These are phyloP conservation scores for Lunasporangiospora selenospora DNA, from an alignment of 192 early-diverging fungal species.

Conservation along the genomic window DNA sequence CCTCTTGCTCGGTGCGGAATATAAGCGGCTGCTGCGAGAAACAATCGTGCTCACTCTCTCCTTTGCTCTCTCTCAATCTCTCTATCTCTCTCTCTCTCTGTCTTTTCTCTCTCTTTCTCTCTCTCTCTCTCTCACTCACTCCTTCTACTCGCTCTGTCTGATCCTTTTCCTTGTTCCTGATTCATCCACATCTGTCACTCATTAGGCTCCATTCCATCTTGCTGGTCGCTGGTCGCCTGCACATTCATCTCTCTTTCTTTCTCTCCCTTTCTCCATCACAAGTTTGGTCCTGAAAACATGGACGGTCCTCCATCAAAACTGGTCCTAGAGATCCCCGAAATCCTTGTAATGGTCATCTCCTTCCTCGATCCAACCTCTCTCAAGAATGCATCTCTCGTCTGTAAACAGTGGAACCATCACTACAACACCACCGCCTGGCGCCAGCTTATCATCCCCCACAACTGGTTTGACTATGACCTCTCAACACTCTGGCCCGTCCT, in stretches of 20 bases:
- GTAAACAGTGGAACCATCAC: constrained; percentile 17
- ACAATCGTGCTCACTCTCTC: too few species aligned
- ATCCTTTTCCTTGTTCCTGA: too few species aligned
- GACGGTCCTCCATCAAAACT: constrained; percentile 7
- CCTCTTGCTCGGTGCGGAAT: constrained; percentile 82
- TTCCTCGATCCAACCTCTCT: constrained; percentile 1
- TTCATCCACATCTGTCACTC: background rate
- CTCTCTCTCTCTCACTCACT: background rate
- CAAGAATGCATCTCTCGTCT: constrained; percentile 17
- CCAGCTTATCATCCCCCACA: constrained; percentile 22
- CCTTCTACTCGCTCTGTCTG: background rate
- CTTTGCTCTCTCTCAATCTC: too few species aligned
- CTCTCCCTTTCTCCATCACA: background rate
- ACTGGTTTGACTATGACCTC: constrained; percentile 30
- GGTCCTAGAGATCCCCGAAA: constrained; percentile 36
- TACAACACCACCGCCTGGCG: constrained; percentile 3
- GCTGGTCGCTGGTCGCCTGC: too few species aligned
- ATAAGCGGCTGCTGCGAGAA: constrained; percentile 57
- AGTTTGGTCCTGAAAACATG: too few species aligned
- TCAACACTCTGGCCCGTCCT: constrained; percentile 23
- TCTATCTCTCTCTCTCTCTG: too few species aligned
- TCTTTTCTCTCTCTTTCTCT: background rate
- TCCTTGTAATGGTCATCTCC: constrained; percentile 22
- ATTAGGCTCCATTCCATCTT: too few species aligned
- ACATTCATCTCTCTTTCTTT: too few species aligned